Evolutionary conservation across 331 rosid genomes (phyloP).

Genomic region (Acacia pycnantha): DNA sequence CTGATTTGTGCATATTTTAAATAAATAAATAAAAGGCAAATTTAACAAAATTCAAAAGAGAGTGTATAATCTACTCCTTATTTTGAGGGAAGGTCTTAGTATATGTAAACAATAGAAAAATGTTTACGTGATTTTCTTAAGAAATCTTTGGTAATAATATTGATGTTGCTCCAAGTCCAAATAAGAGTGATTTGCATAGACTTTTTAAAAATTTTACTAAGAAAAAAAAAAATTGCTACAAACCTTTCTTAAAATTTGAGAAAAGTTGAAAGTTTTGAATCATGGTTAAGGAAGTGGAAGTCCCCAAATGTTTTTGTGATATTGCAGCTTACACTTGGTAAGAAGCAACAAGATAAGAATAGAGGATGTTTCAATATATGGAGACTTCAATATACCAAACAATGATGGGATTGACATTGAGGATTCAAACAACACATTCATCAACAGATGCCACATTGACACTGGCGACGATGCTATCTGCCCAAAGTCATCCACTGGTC

Average conservation of each 20-base stretch:
- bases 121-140: neutral
- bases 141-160: neutral
- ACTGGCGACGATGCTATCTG: slow-evolving; percentile 98
- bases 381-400: slow-evolving; percentile 89
- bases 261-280: too few relatives aligned
- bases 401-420: slow-evolving; percentile 93
- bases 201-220: neutral
- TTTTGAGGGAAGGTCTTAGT: neutral
- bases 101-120: neutral
- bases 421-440: slow-evolving; percentile 83
- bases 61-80: neutral
- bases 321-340: slow-evolving; percentile 81
- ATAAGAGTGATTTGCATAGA: neutral
- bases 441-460: slow-evolving; percentile 77
- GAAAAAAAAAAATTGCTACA: too few relatives aligned
- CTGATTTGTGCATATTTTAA: neutral
- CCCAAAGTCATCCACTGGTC: slow-evolving; percentile 76
- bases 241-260: neutral
- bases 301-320: neutral
- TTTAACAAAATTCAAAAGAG: neutral
- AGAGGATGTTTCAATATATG: slow-evolving; percentile 69
- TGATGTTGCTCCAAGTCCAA: neutral
- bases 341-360: slow-evolving; percentile 53
- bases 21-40: neutral
- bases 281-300: neutral